Conservation (phyloP, 2,329 filamentous ascomycete species). For the Dactylellina cionopaga region DNA sequence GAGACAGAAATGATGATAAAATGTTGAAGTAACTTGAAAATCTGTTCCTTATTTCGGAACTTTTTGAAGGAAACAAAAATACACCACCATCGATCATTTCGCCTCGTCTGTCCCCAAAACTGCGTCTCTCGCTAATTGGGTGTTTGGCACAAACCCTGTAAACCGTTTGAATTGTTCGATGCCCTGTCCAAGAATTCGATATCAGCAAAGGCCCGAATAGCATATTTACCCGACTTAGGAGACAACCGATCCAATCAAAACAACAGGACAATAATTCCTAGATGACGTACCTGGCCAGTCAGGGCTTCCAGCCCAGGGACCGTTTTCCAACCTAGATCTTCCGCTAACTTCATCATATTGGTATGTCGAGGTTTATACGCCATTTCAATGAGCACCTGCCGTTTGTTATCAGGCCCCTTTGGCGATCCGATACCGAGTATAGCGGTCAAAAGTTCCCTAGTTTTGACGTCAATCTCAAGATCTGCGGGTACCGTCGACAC, state of each 20-base stretch:
- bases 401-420: slow-evolving; percentile 62
- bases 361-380: slow-evolving; percentile 91
- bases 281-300: slow-evolving; percentile 73
- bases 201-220: too few relatives aligned
- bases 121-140: slow-evolving; percentile 37
- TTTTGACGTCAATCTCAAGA: slow-evolving; percentile 76
- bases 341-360: slow-evolving; percentile 82
- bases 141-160: slow-evolving; percentile 43
- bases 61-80: not conserved
- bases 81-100: slow-evolving; percentile 13
- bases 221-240: not conserved
- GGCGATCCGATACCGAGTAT: slow-evolving; percentile 63
- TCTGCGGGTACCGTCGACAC: slow-evolving; percentile 93
- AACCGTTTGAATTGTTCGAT: slow-evolving; percentile 52
- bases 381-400: slow-evolving; percentile 82
- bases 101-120: slow-evolving; percentile 33
- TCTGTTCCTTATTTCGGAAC: slow-evolving; percentile 15
- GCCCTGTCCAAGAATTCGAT: slow-evolving; percentile 24
- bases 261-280: not conserved
- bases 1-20: slow-evolving; percentile 32
- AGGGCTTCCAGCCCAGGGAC: slow-evolving; percentile 90
- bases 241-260: not conserved
- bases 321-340: slow-evolving; percentile 79
- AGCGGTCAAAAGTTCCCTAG: slow-evolving; percentile 72
- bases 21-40: slow-evolving; percentile 46